Base-by-base conservation (phyloP, 148 eudicot species). In the Chenopodium berlandieri region DNA sequence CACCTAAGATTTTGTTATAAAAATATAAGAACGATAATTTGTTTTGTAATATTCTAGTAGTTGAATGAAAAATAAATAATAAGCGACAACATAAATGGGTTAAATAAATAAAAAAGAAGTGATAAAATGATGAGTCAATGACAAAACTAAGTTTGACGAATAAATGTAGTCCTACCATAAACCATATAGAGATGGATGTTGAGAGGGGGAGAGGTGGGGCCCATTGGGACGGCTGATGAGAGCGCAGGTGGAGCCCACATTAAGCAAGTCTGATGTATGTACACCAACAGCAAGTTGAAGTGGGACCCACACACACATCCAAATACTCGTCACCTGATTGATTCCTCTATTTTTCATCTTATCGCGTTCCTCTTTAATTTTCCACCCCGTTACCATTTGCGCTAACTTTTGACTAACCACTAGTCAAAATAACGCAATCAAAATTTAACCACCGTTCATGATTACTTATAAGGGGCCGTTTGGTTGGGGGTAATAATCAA, bases 171-270 rank as follows among this genome's bases (percentile, higher is more conserved):
- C 17, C 4, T 13, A 71, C 9, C 73, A 40, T 19, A 34, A 19
- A 32, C 44, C 44, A 40, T 40, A 40, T 40, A 40, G 44, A 40
- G 44, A 40, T 40, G 7, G 73, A 70, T 40, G 75, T 10, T 34
- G 12, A 10, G 54, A 56, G 9, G 56, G 44, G 20, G 79, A 14
- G 52, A 9, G 19, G 47, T 32, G 68, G 23, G 78, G 44, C 50
- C 78, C 68, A 9, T 3, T 20, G 32, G 16, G 76, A 73, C 76
- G 76, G 32, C 76, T 73, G 46, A 72, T 72, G 75, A 52, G 27
- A 75, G 58, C 14, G 78, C 67, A 62, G 69, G 63, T 0, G 78
- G 79, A 77, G 71, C 79, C 79, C 70, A 62, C 70, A 20, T 54
- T 40, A 40, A 40, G 64, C 44, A 75, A 14, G 4, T 44, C 75